Conservation (phyloP, 805 yeast species). For the Torulaspora quercuum region DNA sequence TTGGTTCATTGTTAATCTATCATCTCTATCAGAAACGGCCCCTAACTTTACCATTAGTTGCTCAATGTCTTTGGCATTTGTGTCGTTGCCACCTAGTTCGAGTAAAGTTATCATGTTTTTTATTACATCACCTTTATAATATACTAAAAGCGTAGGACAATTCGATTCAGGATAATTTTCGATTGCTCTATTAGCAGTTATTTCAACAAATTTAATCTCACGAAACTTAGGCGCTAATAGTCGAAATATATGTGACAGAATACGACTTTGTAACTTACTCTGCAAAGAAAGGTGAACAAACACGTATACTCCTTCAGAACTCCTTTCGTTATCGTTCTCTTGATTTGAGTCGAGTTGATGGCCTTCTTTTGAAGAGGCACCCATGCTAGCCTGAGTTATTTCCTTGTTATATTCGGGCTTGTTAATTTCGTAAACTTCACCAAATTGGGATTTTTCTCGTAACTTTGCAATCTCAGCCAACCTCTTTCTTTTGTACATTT, state of each 20-base stretch:
- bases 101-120: constrained; percentile 79
- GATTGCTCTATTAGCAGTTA: constrained; percentile 85
- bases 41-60: constrained; percentile 60
- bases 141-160: constrained; percentile 87
- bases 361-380: constrained; percentile 12
- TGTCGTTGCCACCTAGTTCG: constrained; percentile 79
- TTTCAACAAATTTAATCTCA: constrained; percentile 88
- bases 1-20: constrained; percentile 58
- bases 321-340: constrained; percentile 5
- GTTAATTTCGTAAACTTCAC: constrained; percentile 70
- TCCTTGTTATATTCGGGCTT: constrained; percentile 87
- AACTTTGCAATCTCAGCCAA: constrained; percentile 67
- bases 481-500: constrained; percentile 71
- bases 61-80: constrained; percentile 69
- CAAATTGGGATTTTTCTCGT: constrained; percentile 58
- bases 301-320: constrained; percentile 48
- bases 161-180: constrained; percentile 87
- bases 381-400: constrained; percentile 74
- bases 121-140: constrained; percentile 70
- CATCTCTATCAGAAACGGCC: constrained; percentile 64
- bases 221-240: constrained; percentile 63
- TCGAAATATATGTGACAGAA: constrained; percentile 56
- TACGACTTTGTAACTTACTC: constrained; percentile 67
- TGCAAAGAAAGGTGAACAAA: constrained; percentile 73
- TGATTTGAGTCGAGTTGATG: background rate